Conservation (phyloP, 1,284 basidiomycete species). For the Bjerkandera adusta region DNA sequence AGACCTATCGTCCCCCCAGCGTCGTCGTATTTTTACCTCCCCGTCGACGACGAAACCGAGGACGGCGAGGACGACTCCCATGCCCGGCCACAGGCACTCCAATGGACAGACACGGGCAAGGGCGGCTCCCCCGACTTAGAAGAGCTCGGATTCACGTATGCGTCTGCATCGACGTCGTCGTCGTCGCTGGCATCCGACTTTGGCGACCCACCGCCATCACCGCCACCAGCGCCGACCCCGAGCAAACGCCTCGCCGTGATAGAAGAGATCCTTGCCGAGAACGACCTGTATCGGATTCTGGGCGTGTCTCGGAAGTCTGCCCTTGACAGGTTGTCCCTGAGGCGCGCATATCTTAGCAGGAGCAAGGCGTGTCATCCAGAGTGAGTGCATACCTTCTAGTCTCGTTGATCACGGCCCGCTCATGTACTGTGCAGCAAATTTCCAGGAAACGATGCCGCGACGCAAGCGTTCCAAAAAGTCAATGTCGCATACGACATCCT, state of each 20-base stretch:
- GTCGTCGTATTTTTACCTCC: conserved; percentile 58
- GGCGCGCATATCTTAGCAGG: conserved; percentile 74
- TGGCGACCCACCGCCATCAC: conserved; percentile 16
- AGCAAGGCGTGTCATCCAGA: conserved; percentile 84
- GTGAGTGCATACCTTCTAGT: conserved; percentile 40
- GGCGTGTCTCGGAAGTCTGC: conserved; percentile 52
- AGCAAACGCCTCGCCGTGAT: conserved; percentile 37
- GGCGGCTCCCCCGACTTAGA: background rate
- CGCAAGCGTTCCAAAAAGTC: conserved; percentile 82
- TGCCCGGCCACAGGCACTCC: conserved; percentile 1
- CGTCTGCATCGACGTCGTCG: conserved; percentile 26
- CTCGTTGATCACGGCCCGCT: conserved; percentile 8
- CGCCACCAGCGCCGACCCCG: conserved; percentile 19
- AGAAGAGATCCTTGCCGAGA: conserved; percentile 50
- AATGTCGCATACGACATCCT: conserved; percentile 82
- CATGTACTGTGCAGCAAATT: conserved; percentile 59
- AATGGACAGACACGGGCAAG: conserved; percentile 27
- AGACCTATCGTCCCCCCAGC: conserved; percentile 31
- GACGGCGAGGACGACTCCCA: conserved; percentile 27
- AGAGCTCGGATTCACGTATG: conserved; percentile 37
- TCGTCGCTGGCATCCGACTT: conserved; percentile 18
- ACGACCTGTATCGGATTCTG: conserved; percentile 73
- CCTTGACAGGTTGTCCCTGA: conserved; percentile 62
- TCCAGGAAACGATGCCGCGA: conserved; percentile 72
- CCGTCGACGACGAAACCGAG: conserved; percentile 47